Evolutionary conservation across 768 basidiomycete genomes (phyloP).

Genomic region (Leucocoprinus sp.): DNA sequence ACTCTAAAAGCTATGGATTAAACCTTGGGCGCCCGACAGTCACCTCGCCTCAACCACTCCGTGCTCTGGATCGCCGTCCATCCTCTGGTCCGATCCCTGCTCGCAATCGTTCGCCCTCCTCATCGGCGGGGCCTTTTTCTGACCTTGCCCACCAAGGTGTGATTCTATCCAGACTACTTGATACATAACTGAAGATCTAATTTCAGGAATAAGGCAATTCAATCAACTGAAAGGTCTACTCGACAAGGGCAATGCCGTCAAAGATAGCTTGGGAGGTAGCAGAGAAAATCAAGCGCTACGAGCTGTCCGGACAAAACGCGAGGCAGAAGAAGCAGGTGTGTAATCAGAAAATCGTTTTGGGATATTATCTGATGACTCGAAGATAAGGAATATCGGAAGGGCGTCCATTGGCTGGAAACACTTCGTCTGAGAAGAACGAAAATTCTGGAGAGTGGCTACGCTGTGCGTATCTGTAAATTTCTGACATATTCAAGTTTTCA

Average conservation of each 20-base stretch:
- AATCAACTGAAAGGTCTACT: conserved; percentile 82
- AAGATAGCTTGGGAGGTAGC: conserved; percentile 45
- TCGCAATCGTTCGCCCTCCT: conserved; percentile 73
- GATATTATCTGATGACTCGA: conserved; percentile 5
- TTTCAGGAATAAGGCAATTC: conserved; percentile 72
- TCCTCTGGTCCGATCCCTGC: conserved; percentile 46
- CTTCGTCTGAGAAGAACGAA: conserved; percentile 75
- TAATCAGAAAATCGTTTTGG: conserved; percentile 2
- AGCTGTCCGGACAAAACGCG: conserved; percentile 76
- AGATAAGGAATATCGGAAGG: conserved; percentile 90
- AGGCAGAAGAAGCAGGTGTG: conserved; percentile 85
- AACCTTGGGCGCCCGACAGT: conserved; percentile 45
- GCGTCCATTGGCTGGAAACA: conserved; percentile 89
- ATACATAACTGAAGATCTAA: conserved; percentile 2
- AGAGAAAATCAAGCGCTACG: conserved; percentile 63
- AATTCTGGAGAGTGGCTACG: conserved; percentile 75
- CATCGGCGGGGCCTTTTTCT: conserved; percentile 64
- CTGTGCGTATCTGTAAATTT: conserved; percentile 34
- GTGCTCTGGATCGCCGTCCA: conserved; percentile 68
- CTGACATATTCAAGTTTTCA: background rate
- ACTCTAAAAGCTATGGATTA: conserved; percentile 37
- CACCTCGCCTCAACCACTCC: conserved; percentile 64
- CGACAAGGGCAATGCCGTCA: conserved; percentile 63
- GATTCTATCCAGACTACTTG: conserved; percentile 4
- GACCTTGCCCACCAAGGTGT: conserved; percentile 83